A percentile compares a stretch with the other conserved stretches of the same genome.
Conservation (phyloP, 495 filamentous ascomycete genomes). For the Aeminium ludgeri region DNA sequence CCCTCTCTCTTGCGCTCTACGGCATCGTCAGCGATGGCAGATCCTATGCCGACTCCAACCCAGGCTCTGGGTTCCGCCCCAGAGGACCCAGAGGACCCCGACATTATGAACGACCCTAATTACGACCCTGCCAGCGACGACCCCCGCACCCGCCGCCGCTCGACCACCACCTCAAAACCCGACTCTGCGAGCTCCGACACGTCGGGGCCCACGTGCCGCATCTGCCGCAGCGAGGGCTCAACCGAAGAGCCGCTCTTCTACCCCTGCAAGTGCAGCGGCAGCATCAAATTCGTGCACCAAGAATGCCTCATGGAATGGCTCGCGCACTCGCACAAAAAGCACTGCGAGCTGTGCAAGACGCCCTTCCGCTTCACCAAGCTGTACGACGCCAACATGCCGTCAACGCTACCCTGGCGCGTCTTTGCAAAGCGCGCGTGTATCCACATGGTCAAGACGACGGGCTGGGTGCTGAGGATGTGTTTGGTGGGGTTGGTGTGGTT, state of each 20-base stretch:
- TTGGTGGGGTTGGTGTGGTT: conserved; percentile 82
- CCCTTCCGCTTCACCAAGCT: conserved; percentile 95
- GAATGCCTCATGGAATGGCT: conserved; percentile 97
- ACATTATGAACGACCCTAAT: conserved; percentile 45
- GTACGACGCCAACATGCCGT: conserved; percentile 85
- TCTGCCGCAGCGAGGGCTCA: conserved; percentile 80
- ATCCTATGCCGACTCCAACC: not conserved
- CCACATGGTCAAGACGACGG: conserved; percentile 49
- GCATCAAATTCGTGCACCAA: conserved; percentile 96
- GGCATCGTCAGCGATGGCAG: conserved; percentile 1
- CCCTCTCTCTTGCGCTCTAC: no score
- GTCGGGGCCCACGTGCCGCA: conserved; percentile 70
- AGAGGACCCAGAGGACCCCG: conserved; percentile 21
- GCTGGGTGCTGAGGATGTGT: conserved; percentile 58
- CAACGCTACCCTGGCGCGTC: conserved; percentile 55
- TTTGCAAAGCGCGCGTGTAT: conserved; percentile 59
- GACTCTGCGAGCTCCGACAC: conserved; percentile 2
- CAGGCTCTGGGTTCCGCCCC: not conserved
- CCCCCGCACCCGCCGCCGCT: conserved; percentile 15
- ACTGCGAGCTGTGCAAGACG: conserved; percentile 98
- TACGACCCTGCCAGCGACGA: conserved; percentile 24
- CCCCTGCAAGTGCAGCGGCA: conserved; percentile 95
- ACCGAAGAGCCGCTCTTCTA: conserved; percentile 84
- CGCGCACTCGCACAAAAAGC: conserved; percentile 92
- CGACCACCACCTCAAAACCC: conserved; percentile 1